Percentiles rank a stretch among this genome's conserved stretches.
These are phyloP conservation scores for Elaeagnus macrophylla DNA, from an alignment of 306 rosid genomes.

Conservation along the genomic window DNA sequence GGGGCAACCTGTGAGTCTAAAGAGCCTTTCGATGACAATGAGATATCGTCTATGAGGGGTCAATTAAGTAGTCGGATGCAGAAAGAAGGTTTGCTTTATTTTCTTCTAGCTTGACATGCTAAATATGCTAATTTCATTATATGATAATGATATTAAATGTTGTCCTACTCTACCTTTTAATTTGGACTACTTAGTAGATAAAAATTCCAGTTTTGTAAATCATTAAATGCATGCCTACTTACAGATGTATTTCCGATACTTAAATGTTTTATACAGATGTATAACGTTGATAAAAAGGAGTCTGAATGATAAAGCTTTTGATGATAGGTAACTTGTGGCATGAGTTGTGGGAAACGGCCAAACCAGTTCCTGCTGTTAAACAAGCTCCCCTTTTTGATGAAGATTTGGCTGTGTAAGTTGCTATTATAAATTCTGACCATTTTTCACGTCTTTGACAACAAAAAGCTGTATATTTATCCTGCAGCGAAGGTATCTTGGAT, in stretches of 20 bases:
- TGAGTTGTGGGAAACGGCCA: conserved; percentile 87
- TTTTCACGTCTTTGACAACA: conserved; percentile 4
- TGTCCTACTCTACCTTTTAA: no score
- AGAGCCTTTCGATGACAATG: conserved; percentile 40
- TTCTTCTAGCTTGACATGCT: conserved; percentile 12
- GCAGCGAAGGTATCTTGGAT: conserved; percentile 87
- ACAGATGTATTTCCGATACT: no score
- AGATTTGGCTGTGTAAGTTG: conserved; percentile 90
- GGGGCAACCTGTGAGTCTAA: conserved; percentile 41
- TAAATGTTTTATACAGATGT: no score
- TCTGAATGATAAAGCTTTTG: conserved; percentile 10
- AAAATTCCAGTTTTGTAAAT: no score
- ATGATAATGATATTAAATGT: no score
- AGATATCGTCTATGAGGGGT: conserved; percentile 45
- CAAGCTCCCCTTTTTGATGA: conserved; percentile 95
- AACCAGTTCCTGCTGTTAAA: conserved; percentile 90
- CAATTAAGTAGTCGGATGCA: conserved; percentile 91
- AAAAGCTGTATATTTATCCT: conserved; percentile 19
- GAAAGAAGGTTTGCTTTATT: conserved; percentile 65
- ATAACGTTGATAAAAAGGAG: background rate
- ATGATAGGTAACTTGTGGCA: conserved; percentile 89
- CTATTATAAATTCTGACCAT: conserved; percentile 6
- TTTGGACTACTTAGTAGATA: no score
- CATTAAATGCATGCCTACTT: no score
- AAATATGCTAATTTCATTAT: conserved; percentile 7